These are phyloP conservation scores for Pseudogymnoascus sp. DNA, from an alignment of 2,329 filamentous ascomycete genomes.

Conservation along the genomic window DNA sequence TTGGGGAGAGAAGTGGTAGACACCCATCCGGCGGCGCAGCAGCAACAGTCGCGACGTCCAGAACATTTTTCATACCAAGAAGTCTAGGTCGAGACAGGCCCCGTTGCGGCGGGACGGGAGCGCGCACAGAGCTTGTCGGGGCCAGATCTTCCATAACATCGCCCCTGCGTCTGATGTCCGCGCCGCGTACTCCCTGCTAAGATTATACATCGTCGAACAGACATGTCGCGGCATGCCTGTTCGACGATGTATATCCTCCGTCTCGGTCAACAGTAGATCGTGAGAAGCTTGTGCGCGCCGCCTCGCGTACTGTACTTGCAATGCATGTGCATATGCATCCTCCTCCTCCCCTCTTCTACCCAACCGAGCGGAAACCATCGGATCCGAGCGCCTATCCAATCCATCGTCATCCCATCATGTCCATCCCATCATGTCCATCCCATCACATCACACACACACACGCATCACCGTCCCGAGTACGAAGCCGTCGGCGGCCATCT, in stretches of 20 bases:
- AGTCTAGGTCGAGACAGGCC: not conserved
- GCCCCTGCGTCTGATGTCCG: not conserved
- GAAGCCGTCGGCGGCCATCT: not conserved
- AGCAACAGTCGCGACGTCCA: not conserved
- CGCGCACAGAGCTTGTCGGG: not conserved
- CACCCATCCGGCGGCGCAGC: not conserved
- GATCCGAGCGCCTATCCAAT: not conserved
- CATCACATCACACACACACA: not conserved
- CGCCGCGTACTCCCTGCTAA: not conserved
- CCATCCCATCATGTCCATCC: not conserved
- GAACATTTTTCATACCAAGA: not conserved
- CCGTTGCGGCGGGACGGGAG: not conserved
- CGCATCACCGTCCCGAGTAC: not conserved
- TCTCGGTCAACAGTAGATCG: not conserved
- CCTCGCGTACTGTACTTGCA: not conserved
- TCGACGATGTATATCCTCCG: not conserved
- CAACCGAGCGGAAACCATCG: not conserved
- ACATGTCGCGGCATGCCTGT: too few relatives aligned
- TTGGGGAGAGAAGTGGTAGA: not conserved
- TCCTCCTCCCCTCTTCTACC: not conserved
- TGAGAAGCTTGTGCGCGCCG: not conserved
- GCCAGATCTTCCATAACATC: not conserved
- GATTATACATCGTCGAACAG: not conserved
- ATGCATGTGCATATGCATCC: not conserved
- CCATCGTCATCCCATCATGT: not conserved